Evolutionary conservation across 1,139 yeast species (phyloP).

Genomic region (Nakaseomyces uthaithaninus): DNA sequence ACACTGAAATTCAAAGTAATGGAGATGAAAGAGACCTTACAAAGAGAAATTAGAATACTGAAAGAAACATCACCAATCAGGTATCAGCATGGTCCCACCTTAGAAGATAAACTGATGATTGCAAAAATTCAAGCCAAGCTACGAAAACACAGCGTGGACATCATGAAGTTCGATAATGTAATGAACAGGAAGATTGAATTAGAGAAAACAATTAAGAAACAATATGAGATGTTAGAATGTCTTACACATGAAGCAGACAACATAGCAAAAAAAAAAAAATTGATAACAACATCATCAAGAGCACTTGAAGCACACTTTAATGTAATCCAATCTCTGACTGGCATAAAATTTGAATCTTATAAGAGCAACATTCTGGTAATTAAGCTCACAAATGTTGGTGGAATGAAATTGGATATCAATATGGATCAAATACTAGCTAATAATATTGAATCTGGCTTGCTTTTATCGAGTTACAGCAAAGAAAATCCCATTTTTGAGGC

Average conservation of each 20-base stretch:
- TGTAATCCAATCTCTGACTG: neutral
- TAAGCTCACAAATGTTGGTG: neutral
- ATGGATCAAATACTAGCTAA: neutral
- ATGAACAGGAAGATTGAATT: neutral
- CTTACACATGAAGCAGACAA: neutral
- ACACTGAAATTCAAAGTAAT: conserved; percentile 39
- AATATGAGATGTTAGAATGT: neutral
- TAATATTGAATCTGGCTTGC: neutral
- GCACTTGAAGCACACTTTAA: neutral
- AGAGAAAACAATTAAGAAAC: neutral
- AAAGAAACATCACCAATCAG: conserved; percentile 48
- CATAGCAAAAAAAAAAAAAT: neutral
- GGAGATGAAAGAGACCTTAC: conserved; percentile 41
- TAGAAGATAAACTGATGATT: conserved; percentile 29
- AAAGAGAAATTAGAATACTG: conserved; percentile 38
- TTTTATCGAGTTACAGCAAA: neutral
- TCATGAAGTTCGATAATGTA: neutral
- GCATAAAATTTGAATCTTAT: neutral
- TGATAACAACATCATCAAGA: neutral
- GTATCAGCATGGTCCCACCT: conserved; percentile 30
- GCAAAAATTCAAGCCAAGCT: conserved; percentile 24
- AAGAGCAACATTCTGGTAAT: neutral
- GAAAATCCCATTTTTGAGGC: neutral
- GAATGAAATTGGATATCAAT: conserved; percentile 1
- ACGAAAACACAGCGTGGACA: conserved; percentile 8